phyloP scores from a whole-genome alignment of 169 alveolate species.

The Nephromyces sp. region DNA sequence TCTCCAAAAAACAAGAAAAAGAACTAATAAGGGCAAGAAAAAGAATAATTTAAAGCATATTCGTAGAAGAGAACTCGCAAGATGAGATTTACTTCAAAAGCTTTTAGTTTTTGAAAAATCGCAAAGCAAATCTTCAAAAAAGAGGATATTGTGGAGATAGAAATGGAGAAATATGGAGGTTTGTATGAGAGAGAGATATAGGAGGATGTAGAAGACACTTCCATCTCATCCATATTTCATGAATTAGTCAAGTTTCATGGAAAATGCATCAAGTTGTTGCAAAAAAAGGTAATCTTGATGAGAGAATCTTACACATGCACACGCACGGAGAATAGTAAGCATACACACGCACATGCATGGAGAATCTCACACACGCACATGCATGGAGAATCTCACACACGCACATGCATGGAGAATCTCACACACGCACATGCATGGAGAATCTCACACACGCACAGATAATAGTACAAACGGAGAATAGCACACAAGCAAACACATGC shows the following conservation, averaged over 20 bases:
- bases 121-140: no score
- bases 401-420: neutral
- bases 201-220: neutral
- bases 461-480: neutral
- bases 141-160: no score
- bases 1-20: no score
- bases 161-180: no score
- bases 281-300: neutral
- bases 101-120: no score
- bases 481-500: neutral
- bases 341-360: neutral
- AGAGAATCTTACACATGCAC: neutral
- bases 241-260: no score
- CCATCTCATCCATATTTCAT: neutral
- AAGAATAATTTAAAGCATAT: no score
- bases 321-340: neutral
- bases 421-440: neutral
- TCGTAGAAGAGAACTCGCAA: no score
- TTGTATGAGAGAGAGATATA: neutral
- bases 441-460: neutral
- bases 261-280: no score
- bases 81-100: no score
- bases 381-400: neutral
- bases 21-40: no score
- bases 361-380: neutral